Evolutionary conservation across 2,329 filamentous ascomycete species (phyloP), one percentile per base, ranked within the genome.

Genomic region (Xylaria sp.): DNA sequence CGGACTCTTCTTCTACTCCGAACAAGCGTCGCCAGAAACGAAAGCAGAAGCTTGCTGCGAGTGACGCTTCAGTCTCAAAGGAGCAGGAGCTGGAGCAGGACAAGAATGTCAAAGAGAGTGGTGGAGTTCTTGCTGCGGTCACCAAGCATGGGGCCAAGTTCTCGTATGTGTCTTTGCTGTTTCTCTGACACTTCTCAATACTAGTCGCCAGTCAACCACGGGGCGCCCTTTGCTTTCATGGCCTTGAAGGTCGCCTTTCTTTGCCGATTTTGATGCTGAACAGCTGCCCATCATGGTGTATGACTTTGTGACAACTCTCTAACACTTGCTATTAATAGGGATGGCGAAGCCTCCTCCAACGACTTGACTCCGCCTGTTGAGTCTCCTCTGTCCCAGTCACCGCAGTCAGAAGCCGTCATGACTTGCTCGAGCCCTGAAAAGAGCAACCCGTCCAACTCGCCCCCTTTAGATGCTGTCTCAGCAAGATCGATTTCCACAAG

Each of bases 41-140:
- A 58, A 70, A 69, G 54, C 64, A 70, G 58, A 71, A 70, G 63
- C 70, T 71, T 70, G 70, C 69, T 55, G 61, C 62, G 57, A 65
- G 61, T 68, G 66, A 69, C 59, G 63, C 60, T 62, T 57, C 68
- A 72, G 71, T 67, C 66, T 67, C 69, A 67, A 73, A 71, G 71
- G 72, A 73, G 65, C 71, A 72, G 68, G 70, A 72, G 66, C 72
- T 70, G 71, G 72, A 73, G 65, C 71, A 72, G 68, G 70, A 72
- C 39, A 72, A 69, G 63, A 68, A 73, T 71, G 70, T 59, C 59
- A 73, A 71, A 71, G 71, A 73, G 56, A 67, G 63, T 62, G 71
- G 71, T 65, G 71, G 71, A 52, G 70, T 73, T 60, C 66, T 72
- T 50, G 70, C 70, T 42, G 71, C 71, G 70, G 70, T 73, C 69